phyloP scores from a whole-genome alignment of 805 yeast species.

The Wickerhamiella sorbophila region DNA sequence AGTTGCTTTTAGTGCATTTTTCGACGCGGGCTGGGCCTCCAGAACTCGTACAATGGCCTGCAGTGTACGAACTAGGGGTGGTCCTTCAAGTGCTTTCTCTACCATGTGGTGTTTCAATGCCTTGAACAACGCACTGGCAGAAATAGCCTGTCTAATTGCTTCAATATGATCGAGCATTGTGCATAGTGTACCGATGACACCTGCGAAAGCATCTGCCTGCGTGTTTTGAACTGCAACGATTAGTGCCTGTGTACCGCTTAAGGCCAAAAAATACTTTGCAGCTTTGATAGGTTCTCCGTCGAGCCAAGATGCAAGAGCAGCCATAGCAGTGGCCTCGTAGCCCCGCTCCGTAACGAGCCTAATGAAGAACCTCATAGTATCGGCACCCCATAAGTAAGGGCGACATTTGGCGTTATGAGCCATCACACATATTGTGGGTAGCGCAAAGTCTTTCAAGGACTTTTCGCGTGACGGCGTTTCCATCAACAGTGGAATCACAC shows the following conservation, averaged over 20 bases:
- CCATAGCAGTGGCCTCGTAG: constrained; percentile 45
- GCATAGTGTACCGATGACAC: constrained; percentile 9
- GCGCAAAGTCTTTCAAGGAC: constrained; percentile 37
- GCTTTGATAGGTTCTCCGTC: constrained; percentile 18
- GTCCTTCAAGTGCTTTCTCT: not conserved
- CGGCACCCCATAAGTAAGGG: constrained; percentile 26
- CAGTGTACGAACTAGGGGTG: constrained; percentile 11
- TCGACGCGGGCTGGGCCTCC: not conserved
- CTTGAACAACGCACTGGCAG: constrained; percentile 4
- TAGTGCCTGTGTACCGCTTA: constrained; percentile 1
- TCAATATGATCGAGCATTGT: constrained; percentile 10
- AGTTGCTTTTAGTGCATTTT: not conserved
- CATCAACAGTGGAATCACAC: constrained; percentile 34
- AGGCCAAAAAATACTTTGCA: constrained; percentile 6
- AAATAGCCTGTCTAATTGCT: constrained; percentile 5
- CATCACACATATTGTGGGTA: constrained; percentile 40
- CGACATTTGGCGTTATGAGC: constrained; percentile 34
- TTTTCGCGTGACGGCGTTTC: constrained; percentile 29
- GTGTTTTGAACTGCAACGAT: constrained; percentile 7
- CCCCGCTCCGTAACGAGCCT: constrained; percentile 35
- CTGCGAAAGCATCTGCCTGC: constrained; percentile 8
- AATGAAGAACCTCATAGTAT: constrained; percentile 28
- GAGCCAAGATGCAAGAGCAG: constrained; percentile 31
- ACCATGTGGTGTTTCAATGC: constrained; percentile 5
- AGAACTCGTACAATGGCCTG: constrained; percentile 10